Conservation (phyloP, 768 basidiomycete species). For the Collybia sp. region DNA sequence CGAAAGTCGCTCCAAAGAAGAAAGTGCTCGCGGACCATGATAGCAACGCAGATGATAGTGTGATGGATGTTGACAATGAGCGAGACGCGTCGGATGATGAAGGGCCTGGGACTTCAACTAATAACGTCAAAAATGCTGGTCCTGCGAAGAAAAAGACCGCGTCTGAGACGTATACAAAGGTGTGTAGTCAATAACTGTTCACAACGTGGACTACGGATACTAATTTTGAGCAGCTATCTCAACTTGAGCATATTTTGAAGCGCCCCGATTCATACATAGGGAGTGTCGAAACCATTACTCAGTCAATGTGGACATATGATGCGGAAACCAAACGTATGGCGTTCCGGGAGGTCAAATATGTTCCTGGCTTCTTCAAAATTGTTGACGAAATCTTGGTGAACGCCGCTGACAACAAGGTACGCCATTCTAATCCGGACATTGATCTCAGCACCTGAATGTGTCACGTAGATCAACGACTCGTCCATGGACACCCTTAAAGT, state of each 20-base stretch:
- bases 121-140: constrained; percentile 15
- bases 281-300: constrained; percentile 84
- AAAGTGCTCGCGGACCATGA: constrained; percentile 64
- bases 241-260: constrained; percentile 91
- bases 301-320: constrained; percentile 94
- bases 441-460: not conserved
- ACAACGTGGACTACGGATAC: not conserved
- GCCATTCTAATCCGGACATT: constrained; percentile 9
- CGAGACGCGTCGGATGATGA: constrained; percentile 36
- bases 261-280: constrained; percentile 97
- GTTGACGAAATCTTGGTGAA: constrained; percentile 99
- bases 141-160: constrained; percentile 77
- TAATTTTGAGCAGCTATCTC: constrained; percentile 61
- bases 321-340: constrained; percentile 80
- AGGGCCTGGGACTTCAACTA: constrained; percentile 17
- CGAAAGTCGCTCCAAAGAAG: constrained; percentile 61
- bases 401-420: constrained; percentile 97
- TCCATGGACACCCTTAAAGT: constrained; percentile 92
- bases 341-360: constrained; percentile 78
- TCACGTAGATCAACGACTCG: constrained; percentile 77
- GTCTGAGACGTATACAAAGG: constrained; percentile 89
- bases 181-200: constrained; percentile 23
- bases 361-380: constrained; percentile 99
- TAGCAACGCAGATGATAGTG: constrained; percentile 51
- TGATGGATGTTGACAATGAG: constrained; percentile 34